A percentile compares a stretch with the other conserved stretches of the same genome.
Evolutionary conservation across 192 early-diverging fungal genomes (phyloP).

Genomic region (Chytriomyces sp.): DNA sequence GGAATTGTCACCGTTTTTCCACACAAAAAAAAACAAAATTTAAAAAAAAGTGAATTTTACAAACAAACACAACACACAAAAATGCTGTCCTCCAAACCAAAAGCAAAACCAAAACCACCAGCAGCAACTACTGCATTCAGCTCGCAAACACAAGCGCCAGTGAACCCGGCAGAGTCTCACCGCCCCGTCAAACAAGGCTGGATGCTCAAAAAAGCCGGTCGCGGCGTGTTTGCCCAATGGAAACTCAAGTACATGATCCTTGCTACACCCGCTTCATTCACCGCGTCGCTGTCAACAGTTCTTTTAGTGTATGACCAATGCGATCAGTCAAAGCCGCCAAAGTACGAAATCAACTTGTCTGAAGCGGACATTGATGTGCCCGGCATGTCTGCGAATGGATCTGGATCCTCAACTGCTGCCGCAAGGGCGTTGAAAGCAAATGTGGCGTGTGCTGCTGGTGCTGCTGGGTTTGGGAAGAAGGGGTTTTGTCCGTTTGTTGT

Average conservation of each 20-base stretch:
- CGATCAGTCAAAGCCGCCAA: slow-evolving; percentile 52
- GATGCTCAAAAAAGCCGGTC: slow-evolving; percentile 55
- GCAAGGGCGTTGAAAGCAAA: neutral
- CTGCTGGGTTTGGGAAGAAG: slow-evolving; percentile 36
- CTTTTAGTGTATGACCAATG: slow-evolving; percentile 53
- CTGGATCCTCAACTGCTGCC: neutral
- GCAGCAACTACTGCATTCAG: too few species aligned
- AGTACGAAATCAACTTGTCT: slow-evolving; percentile 49
- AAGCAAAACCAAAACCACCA: too few species aligned
- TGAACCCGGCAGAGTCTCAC: too few species aligned
- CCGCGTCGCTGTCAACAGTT: neutral
- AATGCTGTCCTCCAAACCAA: too few species aligned
- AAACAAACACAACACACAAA: too few species aligned
- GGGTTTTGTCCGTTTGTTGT: slow-evolving; percentile 39
- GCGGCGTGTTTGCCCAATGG: slow-evolving; percentile 53
- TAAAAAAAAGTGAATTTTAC: too few species aligned
- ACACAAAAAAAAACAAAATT: neutral
- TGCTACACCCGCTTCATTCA: neutral
- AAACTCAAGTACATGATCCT: slow-evolving; percentile 57
- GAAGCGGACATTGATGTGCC: slow-evolving; percentile 38
- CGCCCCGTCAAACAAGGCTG: slow-evolving; percentile 53
- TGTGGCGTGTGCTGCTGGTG: slow-evolving; percentile 8
- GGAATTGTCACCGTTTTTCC: neutral
- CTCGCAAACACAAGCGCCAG: too few species aligned
- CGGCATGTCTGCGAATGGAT: neutral